Conservation (phyloP, 129 eudicot species). For the Pulicaria dysenterica region DNA sequence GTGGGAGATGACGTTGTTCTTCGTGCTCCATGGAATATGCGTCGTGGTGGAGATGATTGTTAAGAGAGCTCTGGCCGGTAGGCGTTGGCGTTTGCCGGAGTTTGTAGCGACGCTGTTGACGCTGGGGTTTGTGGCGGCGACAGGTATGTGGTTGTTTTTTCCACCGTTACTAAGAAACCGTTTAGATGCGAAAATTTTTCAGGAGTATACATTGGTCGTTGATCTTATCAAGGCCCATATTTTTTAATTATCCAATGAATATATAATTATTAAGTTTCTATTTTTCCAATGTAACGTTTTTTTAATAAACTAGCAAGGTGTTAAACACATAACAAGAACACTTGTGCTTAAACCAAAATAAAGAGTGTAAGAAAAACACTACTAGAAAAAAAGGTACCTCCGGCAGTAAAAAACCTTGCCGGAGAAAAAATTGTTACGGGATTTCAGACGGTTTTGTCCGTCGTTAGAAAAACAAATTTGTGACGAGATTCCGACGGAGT, state of each 20-base stretch:
- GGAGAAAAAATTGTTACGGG: too few relatives aligned
- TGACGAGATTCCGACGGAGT: too few relatives aligned
- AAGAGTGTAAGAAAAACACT: too few relatives aligned
- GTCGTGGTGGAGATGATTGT: slow-evolving; percentile 53
- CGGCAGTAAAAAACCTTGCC: too few relatives aligned
- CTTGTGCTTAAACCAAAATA: too few relatives aligned
- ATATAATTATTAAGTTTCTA: too few relatives aligned
- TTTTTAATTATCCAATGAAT: background rate
- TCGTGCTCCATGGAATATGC: slow-evolving; percentile 60
- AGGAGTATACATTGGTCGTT: slow-evolving; percentile 23
- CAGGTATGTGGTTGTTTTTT: slow-evolving; percentile 59
- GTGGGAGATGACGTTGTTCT: slow-evolving; percentile 66
- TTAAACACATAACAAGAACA: too few relatives aligned
- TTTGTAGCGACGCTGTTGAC: slow-evolving; percentile 33
- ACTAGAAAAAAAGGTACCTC: too few relatives aligned
- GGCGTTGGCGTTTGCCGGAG: slow-evolving; percentile 41
- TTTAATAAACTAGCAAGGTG: too few relatives aligned
- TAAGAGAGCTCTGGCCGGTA: slow-evolving; percentile 40
- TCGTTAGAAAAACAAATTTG: too few relatives aligned
- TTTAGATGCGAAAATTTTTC: slow-evolving; percentile 25
- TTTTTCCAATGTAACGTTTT: too few relatives aligned
- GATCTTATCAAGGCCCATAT: slow-evolving; percentile 1
- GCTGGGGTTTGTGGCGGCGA: slow-evolving; percentile 42
- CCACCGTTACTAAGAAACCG: slow-evolving; percentile 35
- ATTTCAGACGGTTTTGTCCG: too few relatives aligned